Base-by-base conservation (phyloP, 228 moss, liverwort and hornwort species). In the Sphagnum magellanicum region DNA sequence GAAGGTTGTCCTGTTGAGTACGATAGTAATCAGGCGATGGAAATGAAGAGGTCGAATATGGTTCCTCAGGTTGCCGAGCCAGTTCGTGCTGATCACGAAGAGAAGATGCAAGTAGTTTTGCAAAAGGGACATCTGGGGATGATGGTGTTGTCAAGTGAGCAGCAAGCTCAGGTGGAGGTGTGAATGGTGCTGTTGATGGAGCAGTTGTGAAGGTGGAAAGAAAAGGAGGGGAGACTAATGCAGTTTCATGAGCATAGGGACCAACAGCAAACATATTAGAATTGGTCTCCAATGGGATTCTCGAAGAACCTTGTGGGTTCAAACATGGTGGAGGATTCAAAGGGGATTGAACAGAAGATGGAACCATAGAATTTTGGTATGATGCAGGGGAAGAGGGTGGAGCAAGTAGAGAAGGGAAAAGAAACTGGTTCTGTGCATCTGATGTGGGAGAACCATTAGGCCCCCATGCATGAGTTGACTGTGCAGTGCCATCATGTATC, bases 341-440 rank as follows among this genome's bases (percentile, higher is more conserved):
- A 14, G 82, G 82, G 11, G 82, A 82, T 58, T 82, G 82, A 4
- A 77, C 86, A 48, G 81, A 85, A 5, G 79, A 85, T 64, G 81
- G 81, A 49, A 81, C 79, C 0, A 81, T 79, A 4, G 82, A 86
- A 76, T 86, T 86, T 13, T 86, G 86, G 47, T 82, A 82, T 1
- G 86, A 86, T 4, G 86, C 82, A 32, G 86, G 86, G 0, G 86
- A 86, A 5, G 86, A 86, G 7, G 86, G 86, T 60, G 86, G 86
- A 61, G 86, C 86, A 58, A 82, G 75, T 53, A 82, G 68, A 5
- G 82, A 82, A 59, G 79, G 86, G 6, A 82, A 82, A 4, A 82
- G 77, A 55, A 81, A 81, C 46, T 76, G 81, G 63, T 71, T 84
- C 16, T 68, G 48, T 50, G 71, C 63, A 50, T 74, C 74, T 6